Base-by-base conservation (phyloP, 768 basidiomycete genomes). In the Trametopsis cervina region DNA sequence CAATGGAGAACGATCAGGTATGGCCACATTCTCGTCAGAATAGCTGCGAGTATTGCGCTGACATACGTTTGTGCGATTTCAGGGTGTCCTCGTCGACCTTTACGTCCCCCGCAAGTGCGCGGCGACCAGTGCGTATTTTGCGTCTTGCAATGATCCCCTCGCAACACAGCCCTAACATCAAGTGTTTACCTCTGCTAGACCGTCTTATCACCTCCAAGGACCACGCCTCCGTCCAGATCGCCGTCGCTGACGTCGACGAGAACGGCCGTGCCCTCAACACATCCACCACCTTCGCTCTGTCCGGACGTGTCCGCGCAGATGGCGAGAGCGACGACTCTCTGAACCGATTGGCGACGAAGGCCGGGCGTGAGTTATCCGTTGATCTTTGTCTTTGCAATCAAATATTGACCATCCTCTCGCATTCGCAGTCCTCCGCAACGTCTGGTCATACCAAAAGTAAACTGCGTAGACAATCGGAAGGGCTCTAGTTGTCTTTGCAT, bases 71-170 rank as follows among this genome's bases (percentile, higher is more conserved):
- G 45, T 15, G 4, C 44, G 38, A 33, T 29, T 49, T 35, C 54
- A 96, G 90, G 95, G 96, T 73, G 77, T 89, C 67, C 94, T 99
- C 69, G 96, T 99, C 66, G 96, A 98, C 79, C 93, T 99, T 72
- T 99, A 99, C 76, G 94, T 98, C 65, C 96, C 96, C 71, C 90
- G 96, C 80, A 98, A 98, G 73, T 98, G 96, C 70, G 82, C 92
- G 66, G 93, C 94, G 46, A 95, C 93, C 60, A 94, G 93, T 96
- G 64, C 66, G 89, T 81, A 50, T 51, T 51, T 5, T 15, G 36
- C 11, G 29, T 7, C 29, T 7, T 33, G 29, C 29, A 33, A 33
- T 15, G 29, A 33, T 7, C 29, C 29, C 7, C 15, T 15, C 15
- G 7, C 15, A 7, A 7, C 29, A 33, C 29, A 33, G n/a, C n/a